Conservation (phyloP, 768 basidiomycete genomes). For the Tulasnella sp. region DNA sequence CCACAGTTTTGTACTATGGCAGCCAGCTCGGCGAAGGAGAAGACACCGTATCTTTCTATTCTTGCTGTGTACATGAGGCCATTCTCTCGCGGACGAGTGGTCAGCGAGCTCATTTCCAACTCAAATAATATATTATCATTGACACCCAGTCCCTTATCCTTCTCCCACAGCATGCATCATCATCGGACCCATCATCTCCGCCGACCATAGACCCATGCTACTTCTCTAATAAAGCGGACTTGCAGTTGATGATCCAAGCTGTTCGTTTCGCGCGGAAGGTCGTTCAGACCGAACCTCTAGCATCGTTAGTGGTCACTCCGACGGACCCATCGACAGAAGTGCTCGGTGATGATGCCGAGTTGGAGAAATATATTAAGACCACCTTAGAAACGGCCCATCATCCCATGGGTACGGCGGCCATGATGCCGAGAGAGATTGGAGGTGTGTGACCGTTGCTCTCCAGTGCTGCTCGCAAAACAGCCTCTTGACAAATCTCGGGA, state of each 20-base stretch:
- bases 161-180: constrained; percentile 5
- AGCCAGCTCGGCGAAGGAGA: not conserved
- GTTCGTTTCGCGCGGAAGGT: constrained; percentile 10
- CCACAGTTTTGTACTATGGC: not conserved
- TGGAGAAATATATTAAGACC: constrained; percentile 6
- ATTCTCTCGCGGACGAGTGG: constrained; percentile 25
- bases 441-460: not conserved
- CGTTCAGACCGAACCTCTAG: not conserved
- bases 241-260: constrained; percentile 14
- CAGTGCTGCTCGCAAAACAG: not conserved
- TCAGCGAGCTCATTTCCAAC: no score
- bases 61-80: constrained; percentile 11
- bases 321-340: not conserved
- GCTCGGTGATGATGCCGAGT: constrained; percentile 2
- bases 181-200: constrained; percentile 1
- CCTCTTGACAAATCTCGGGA: not conserved
- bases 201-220: constrained; percentile 17
- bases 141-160: not conserved
- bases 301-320: not conserved
- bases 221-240: constrained; percentile 14
- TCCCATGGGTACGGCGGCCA: constrained; percentile 11
- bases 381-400: constrained; percentile 11
- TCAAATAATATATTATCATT: not conserved
- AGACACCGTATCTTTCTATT: constrained; percentile 12
- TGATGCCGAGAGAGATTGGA: constrained; percentile 8